Percentiles rank a stretch among this genome's conserved stretches.
These are phyloP conservation scores for Nigrospora sphaerica DNA, from an alignment of 2,329 filamentous ascomycete genomes.

Conservation along the genomic window DNA sequence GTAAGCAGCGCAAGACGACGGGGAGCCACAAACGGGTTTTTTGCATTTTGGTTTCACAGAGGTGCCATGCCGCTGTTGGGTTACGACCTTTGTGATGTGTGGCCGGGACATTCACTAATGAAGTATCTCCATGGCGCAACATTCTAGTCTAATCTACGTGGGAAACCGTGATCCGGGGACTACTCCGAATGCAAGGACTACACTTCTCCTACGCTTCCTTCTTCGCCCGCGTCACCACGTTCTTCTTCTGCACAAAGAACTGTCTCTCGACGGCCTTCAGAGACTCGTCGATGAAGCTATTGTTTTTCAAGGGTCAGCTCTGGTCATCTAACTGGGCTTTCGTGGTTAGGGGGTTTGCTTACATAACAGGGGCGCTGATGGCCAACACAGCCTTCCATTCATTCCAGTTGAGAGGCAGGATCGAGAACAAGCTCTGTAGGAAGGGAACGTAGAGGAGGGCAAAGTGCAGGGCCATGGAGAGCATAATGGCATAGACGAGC, in stretches of 20 bases:
- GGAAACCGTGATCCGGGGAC: conserved; percentile 5
- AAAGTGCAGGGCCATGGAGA: conserved; percentile 95
- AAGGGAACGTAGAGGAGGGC: conserved; percentile 87
- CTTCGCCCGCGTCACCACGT: conserved; percentile 35
- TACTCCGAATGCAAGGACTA: too few species aligned
- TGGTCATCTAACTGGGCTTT: too few species aligned
- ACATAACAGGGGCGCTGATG: conserved; percentile 91
- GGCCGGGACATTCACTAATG: too few species aligned
- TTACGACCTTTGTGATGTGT: too few species aligned
- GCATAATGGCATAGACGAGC: conserved; percentile 85
- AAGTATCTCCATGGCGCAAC: too few species aligned
- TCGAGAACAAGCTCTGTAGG: conserved; percentile 82
- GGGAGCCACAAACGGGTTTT: too few species aligned
- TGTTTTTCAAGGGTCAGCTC: neutral
- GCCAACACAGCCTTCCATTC: conserved; percentile 90
- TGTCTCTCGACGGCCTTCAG: conserved; percentile 72
- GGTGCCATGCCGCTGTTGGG: too few species aligned
- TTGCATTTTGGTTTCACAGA: too few species aligned
- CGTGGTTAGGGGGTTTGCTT: conserved; percentile 30
- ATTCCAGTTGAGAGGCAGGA: conserved; percentile 73
- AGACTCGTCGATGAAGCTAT: conserved; percentile 71
- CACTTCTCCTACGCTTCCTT: conserved; percentile 32
- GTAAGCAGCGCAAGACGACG: too few species aligned
- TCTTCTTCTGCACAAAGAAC: conserved; percentile 51
- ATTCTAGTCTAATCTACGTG: neutral